A percentile compares a stretch with the other conserved stretches of the same genome.
phyloP scores from a whole-genome alignment of 306 rosid species.

The Acmispon strigosus region DNA sequence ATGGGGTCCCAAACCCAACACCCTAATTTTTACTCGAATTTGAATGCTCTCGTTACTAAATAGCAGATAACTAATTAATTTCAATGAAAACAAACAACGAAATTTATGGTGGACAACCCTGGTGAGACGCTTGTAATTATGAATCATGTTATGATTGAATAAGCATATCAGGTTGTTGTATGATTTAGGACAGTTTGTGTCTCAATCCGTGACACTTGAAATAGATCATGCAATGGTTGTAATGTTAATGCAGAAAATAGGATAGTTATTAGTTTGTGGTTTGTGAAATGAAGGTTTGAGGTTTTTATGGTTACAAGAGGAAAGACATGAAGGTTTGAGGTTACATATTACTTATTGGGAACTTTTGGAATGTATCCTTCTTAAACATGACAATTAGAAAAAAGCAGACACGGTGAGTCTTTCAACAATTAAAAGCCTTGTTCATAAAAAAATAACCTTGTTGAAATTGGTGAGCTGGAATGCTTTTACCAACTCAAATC shows the following conservation, averaged over 20 bases:
- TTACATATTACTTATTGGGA: too few relatives aligned
- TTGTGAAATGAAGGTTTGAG: too few relatives aligned
- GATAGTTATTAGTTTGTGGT: too few relatives aligned
- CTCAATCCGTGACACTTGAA: background rate
- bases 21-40: background rate
- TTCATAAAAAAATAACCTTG: background rate
- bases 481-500: background rate
- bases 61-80: background rate
- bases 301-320: too few relatives aligned
- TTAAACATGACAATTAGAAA: too few relatives aligned
- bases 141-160: slow-evolving; percentile 12
- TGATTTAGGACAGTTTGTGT: background rate
- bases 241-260: too few relatives aligned
- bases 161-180: background rate
- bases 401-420: too few relatives aligned
- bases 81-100: background rate
- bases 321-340: too few relatives aligned
- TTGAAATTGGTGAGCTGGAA: background rate
- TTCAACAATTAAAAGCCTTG: background rate
- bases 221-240: too few relatives aligned
- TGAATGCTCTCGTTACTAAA: background rate
- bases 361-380: too few relatives aligned
- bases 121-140: slow-evolving; percentile 1
- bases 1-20: too few relatives aligned
- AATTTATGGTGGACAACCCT: background rate